Evolutionary conservation across 495 filamentous ascomycete species (phyloP).

Genomic region (Penicillium ucsense): DNA sequence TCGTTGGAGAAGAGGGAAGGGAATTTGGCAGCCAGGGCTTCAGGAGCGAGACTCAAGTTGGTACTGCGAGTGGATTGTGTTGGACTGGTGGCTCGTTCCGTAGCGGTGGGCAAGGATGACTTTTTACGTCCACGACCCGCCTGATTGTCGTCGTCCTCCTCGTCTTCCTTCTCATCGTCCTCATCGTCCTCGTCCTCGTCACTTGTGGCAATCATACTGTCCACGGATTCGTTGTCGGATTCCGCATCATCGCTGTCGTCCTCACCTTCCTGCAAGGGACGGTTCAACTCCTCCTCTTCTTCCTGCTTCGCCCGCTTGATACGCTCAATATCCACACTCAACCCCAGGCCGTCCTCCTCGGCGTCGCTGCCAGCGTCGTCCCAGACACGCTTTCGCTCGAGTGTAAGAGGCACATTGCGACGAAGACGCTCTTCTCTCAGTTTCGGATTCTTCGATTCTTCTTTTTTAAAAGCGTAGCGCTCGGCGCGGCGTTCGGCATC

Average conservation of each 20-base stretch:
- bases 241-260: slow-evolving; percentile 34
- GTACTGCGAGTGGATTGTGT: slow-evolving; percentile 58
- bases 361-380: slow-evolving; percentile 72
- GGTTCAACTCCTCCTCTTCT: slow-evolving; percentile 45
- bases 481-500: slow-evolving; percentile 64
- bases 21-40: slow-evolving; percentile 63
- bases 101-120: slow-evolving; percentile 33
- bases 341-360: slow-evolving; percentile 52
- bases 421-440: slow-evolving; percentile 59
- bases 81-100: slow-evolving; percentile 45
- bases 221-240: slow-evolving; percentile 51
- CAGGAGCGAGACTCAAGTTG: slow-evolving; percentile 61
- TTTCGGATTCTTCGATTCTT: slow-evolving; percentile 77
- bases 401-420: slow-evolving; percentile 70
- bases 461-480: slow-evolving; percentile 66
- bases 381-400: slow-evolving; percentile 88
- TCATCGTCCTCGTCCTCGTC: slow-evolving; percentile 40
- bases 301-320: slow-evolving; percentile 63
- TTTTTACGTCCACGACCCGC: slow-evolving; percentile 26
- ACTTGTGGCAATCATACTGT: slow-evolving; percentile 58
- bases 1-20: slow-evolving; percentile 69
- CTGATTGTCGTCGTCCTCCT: slow-evolving; percentile 7
- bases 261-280: slow-evolving; percentile 24
- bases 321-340: slow-evolving; percentile 68
- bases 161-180: slow-evolving; percentile 25